These are phyloP conservation scores for Globisporangium alternatum DNA, from an alignment of 352 stramenopile genomes.

Conservation along the genomic window DNA sequence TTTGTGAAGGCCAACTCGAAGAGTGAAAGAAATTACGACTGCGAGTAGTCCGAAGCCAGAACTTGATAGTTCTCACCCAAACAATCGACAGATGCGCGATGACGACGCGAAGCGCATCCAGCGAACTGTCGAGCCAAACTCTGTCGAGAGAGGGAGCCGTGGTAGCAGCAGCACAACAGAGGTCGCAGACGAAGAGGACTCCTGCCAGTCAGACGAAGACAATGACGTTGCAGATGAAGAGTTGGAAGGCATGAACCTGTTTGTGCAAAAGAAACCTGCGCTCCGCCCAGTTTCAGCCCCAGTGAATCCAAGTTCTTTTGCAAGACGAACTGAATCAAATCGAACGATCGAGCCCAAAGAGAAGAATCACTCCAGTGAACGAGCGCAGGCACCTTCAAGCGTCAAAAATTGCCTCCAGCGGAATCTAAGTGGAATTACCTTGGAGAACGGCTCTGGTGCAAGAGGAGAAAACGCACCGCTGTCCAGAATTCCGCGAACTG, in stretches of 20 bases:
- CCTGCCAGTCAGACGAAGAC: constrained; percentile 1
- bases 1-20: neutral
- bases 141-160: constrained; percentile 2
- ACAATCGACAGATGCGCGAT: neutral
- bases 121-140: neutral
- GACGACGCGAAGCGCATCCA: neutral
- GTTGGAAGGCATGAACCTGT: neutral
- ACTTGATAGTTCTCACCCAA: neutral
- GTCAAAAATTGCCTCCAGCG: neutral
- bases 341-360: neutral
- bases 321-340: neutral
- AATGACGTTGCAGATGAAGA: constrained; percentile 9
- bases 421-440: neutral
- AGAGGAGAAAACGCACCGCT: too few species aligned
- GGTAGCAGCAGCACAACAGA: constrained; percentile 21
- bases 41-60: constrained; percentile 2
- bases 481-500: constrained; percentile 26
- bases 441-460: neutral
- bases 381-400: neutral
- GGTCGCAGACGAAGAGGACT: constrained; percentile 13
- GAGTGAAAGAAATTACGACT: neutral
- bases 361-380: neutral
- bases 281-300: constrained; percentile 23
- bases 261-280: neutral
- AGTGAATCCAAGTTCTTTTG: neutral